Conservation (phyloP, 2,329 filamentous ascomycete species). For the Ophiostoma sp. region DNA sequence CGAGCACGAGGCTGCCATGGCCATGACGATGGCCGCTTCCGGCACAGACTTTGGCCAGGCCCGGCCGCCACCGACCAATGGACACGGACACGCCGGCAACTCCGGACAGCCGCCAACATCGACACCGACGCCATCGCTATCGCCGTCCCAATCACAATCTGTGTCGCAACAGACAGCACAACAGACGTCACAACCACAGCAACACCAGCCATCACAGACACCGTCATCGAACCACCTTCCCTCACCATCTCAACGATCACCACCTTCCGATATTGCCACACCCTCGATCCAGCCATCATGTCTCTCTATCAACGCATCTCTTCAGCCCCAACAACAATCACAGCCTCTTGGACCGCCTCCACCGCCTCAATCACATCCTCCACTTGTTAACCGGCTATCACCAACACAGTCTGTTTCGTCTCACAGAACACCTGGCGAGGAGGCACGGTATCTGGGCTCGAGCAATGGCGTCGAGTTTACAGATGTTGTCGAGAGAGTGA, state of each 20-base stretch:
- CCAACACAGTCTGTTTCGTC: background rate
- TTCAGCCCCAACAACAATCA: background rate
- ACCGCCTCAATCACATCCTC: background rate
- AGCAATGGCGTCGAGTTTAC: slow-evolving; percentile 22
- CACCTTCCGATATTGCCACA: background rate
- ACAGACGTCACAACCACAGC: background rate
- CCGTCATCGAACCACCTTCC: background rate
- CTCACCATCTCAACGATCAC: background rate
- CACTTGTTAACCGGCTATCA: background rate
- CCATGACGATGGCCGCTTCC: background rate
- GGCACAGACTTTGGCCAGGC: background rate
- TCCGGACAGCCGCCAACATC: background rate
- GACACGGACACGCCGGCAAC: background rate
- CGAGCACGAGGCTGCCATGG: slow-evolving; percentile 4
- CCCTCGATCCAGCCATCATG: background rate
- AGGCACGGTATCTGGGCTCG: slow-evolving; percentile 15
- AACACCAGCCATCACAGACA: background rate
- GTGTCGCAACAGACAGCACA: background rate
- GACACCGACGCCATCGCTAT: background rate
- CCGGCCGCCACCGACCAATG: background rate
- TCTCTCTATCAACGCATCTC: background rate
- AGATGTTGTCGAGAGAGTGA: slow-evolving; percentile 15
- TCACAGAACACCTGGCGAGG: slow-evolving; percentile 14
- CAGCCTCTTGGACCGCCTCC: background rate
- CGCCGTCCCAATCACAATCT: background rate